Evolutionary conservation across 2,329 filamentous ascomycete genomes (phyloP).

Genomic region (Elsinoe necatrix): DNA sequence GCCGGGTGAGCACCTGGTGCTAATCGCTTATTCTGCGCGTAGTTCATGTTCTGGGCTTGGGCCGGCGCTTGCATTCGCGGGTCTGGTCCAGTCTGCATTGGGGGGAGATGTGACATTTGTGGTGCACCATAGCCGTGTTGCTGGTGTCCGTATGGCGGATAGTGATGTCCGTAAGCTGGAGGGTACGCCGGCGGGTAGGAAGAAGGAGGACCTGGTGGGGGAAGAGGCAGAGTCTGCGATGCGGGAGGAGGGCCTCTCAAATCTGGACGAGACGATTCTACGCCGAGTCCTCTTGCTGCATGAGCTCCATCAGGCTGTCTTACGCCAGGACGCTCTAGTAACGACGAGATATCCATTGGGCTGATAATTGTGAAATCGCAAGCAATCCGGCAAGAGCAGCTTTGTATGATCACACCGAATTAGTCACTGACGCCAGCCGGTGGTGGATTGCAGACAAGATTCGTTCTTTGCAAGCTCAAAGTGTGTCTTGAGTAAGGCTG

Average conservation of each 20-base stretch:
- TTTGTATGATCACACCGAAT: not conserved
- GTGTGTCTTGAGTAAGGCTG: not conserved
- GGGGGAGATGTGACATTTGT: constrained; percentile 20
- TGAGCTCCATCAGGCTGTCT: constrained; percentile 31
- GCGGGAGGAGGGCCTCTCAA: constrained; percentile 12
- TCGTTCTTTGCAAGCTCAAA: not conserved
- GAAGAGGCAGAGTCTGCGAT: constrained; percentile 16
- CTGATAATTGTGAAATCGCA: not conserved
- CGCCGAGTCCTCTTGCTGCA: constrained; percentile 20
- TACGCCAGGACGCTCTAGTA: constrained; percentile 70
- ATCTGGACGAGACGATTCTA: constrained; percentile 14
- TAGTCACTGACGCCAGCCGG: not conserved
- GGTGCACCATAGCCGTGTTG: constrained; percentile 10
- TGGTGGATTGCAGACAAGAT: not conserved
- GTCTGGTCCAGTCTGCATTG: constrained; percentile 24
- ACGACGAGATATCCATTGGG: constrained; percentile 80
- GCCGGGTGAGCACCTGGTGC: constrained; percentile 40
- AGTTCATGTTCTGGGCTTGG: constrained; percentile 15
- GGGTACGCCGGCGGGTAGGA: constrained; percentile 4
- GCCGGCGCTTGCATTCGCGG: constrained; percentile 36
- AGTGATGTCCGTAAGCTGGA: constrained; percentile 14
- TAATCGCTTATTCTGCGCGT: constrained; percentile 31
- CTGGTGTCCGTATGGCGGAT: constrained; percentile 16
- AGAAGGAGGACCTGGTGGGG: constrained; percentile 5
- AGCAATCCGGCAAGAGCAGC: not conserved